Percentiles rank a stretch among this genome's conserved stretches.
phyloP scores from a whole-genome alignment of 352 stramenopile species.

The Thalassiosira hispida region DNA sequence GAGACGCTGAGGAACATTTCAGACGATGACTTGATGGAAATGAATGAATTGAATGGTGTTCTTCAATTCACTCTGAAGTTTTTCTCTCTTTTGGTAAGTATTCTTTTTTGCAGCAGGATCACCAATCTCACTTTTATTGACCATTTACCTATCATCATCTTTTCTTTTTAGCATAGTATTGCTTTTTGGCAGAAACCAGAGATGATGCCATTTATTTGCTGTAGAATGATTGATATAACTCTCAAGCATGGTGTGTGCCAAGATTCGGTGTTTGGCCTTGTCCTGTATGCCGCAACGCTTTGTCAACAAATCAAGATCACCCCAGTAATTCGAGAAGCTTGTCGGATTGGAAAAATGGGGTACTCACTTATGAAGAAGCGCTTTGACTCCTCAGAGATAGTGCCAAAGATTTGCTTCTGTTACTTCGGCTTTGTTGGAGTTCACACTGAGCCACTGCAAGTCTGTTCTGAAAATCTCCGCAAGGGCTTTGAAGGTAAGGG shows the following conservation, averaged over 20 bases:
- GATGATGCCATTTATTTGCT: constrained; percentile 16
- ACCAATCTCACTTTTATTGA: neutral
- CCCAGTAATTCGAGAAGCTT: constrained; percentile 21
- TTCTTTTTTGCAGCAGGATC: neutral
- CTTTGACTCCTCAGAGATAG: constrained; percentile 24
- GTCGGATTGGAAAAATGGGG: constrained; percentile 21
- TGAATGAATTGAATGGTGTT: constrained; percentile 16
- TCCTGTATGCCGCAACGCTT: constrained; percentile 25
- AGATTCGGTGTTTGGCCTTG: constrained; percentile 35
- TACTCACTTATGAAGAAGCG: constrained; percentile 33
- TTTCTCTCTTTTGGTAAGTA: constrained; percentile 22
- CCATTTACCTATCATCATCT: neutral
- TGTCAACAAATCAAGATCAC: constrained; percentile 11
- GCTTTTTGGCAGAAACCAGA: constrained; percentile 5
- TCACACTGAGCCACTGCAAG: constrained; percentile 37
- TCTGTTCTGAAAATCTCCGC: constrained; percentile 20
- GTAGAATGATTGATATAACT: constrained; percentile 24
- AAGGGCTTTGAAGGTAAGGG: constrained; percentile 18
- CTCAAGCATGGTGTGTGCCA: constrained; percentile 35
- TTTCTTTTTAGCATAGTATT: neutral
- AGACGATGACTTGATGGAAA: constrained; percentile 20
- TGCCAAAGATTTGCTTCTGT: constrained; percentile 29
- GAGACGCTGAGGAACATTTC: constrained; percentile 16
- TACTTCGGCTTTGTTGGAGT: constrained; percentile 33
- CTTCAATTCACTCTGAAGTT: constrained; percentile 33